Base-by-base conservation (phyloP, 129 eudicot genomes). In the Apium graveolens region DNA sequence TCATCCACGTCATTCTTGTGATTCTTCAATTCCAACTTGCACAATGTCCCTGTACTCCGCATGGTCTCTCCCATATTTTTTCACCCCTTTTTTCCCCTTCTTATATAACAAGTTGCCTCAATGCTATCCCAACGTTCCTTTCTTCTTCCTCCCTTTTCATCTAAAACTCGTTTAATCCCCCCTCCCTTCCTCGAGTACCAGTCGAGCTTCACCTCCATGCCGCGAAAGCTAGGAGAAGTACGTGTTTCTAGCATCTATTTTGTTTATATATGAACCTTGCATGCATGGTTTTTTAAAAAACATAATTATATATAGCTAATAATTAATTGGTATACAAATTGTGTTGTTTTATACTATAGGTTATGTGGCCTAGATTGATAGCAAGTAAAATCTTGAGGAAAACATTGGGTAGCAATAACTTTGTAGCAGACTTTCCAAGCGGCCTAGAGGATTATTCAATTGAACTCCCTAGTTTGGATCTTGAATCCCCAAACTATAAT, bases 311-410 rank as follows among this genome's bases (percentile, higher is more conserved):
- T 63, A 13, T 63, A 57, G 46, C 77, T 43, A 60, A 38, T 43
- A 60, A 38, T 27, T 51, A 63, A 63, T 5, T 5, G 7, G 24
- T 1, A 4, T 18, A 26, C 63, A n/a, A n/a, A n/a, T 24, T 1
- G 2, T 16, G 24, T 57, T 62, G 82, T 55, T 66, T 7, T 5
- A 21, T 24, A 11, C 43, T 42, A 12, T 26, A 90, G 90, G 83
- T 87, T 31, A 82, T 90, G 95, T 84, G 91, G 91, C 95, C 90
- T 57, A 82, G 91, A 84, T 62, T 82, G 79, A 80, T 84, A 80
- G 89, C 90, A 21, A 82, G 86, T 77, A 86, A 87, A 84, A 76
- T 90, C 55, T 76, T 87, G 35, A 80, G 78, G 37, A 90, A 83
- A 68, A 81, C 80, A 69, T 27, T 87, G 76, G 84, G 85, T n/a